Percentiles rank a stretch among this genome's conserved stretches.
Evolutionary conservation across 805 yeast species (phyloP).

Genomic region (Naumovozyma dairenensis): DNA sequence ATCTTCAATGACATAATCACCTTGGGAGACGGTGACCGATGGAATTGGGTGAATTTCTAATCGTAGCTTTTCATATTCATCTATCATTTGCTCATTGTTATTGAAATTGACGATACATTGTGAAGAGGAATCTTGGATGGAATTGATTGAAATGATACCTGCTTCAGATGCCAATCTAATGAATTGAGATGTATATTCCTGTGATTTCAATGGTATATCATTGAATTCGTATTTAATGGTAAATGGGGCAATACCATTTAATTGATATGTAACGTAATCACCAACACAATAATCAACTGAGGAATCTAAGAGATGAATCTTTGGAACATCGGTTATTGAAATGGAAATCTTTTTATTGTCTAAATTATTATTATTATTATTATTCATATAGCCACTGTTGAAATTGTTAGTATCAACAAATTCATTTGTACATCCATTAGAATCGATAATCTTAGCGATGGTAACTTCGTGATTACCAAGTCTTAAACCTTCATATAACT

Average conservation of each 20-base stretch:
- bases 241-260: constrained; percentile 77
- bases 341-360: constrained; percentile 37
- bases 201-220: constrained; percentile 47
- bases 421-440: constrained; percentile 54
- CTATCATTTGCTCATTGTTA: constrained; percentile 24
- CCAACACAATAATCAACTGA: constrained; percentile 75
- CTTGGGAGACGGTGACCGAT: constrained; percentile 76
- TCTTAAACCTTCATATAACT: constrained; percentile 41
- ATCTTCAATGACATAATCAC: constrained; percentile 65
- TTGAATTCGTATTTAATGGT: constrained; percentile 66
- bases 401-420: constrained; percentile 32
- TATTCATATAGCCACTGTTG: constrained; percentile 60
- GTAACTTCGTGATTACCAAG: constrained; percentile 65
- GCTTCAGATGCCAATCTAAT: constrained; percentile 71
- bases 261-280: constrained; percentile 66
- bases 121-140: constrained; percentile 65
- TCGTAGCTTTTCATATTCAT: constrained; percentile 26
- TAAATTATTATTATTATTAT: constrained; percentile 31
- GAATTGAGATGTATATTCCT: constrained; percentile 39
- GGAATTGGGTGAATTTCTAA: constrained; percentile 47
- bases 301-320: constrained; percentile 39
- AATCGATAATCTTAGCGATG: constrained; percentile 51
- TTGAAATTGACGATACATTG: constrained; percentile 61
- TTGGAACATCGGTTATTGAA: constrained; percentile 68
- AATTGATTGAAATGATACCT: constrained; percentile 60